Evolutionary conservation across 140 eudicot species (phyloP), one percentile per base, ranked within the genome.

Genomic region (Bidens hawaiensis): DNA sequence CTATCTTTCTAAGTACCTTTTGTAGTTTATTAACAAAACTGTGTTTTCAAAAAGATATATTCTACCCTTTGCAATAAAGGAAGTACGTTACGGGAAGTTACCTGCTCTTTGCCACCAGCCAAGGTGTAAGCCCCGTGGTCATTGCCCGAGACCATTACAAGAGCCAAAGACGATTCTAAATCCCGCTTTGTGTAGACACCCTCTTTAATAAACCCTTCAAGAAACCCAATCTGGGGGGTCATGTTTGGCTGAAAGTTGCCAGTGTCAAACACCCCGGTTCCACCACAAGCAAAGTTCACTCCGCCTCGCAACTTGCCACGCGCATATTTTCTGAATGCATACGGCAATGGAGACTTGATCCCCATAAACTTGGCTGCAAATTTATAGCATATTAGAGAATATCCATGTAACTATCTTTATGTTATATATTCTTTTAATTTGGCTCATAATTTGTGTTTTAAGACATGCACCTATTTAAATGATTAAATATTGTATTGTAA

Each of bases 231-330:
- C 50, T 91, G 98, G 59, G 95, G 82, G 9, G 86, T 82, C 95
- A 91, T 76, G 77, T 91, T 91, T 13, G 98, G 98, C 51, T 71
- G 78, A 33, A 67, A 24, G 16, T 65, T 75, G 10, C 66, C 58
- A 0, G 96, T 91, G 68, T 87, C 73, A 67, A 91, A 91, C 21
- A 91, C 98, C 23, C 98, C 98, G 1, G 95, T 91, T 27, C 98
- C 98, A 65, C 96, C 98, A 49, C 17, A 78, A 0, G 98, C 98
- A 31, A 91, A 91, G 57, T 91, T 91, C 60, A 91, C 62, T 41
- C 98, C 98, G 9, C 27, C 10, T 0, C 52, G 67, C 67, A 77
- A 21, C 30, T 66, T 67, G 1, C 61, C 68, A 2, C 52, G 53
- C 2, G 57, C 84, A 17, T 24, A 59, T 55, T 85, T 72, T 46